Conservation (phyloP, 768 basidiomycete genomes). For the Leccinum barrowsii region DNA sequence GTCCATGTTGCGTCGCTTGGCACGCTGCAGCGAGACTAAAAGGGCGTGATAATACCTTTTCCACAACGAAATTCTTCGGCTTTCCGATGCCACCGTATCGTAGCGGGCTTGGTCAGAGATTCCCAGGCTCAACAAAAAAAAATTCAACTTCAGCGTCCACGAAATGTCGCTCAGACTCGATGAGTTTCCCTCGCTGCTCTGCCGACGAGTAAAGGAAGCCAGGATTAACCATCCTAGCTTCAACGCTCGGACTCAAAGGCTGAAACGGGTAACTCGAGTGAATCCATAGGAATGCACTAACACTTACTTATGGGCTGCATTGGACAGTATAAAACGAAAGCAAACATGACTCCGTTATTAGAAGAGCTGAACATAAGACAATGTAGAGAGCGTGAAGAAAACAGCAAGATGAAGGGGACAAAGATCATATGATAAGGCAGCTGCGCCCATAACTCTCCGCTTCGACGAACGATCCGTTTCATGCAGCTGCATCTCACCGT, state of each 20-base stretch:
- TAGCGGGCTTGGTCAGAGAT: no score
- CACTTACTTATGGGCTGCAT: constrained; percentile 6
- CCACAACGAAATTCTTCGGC: no score
- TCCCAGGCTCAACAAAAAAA: no score
- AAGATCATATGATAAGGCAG: constrained; percentile 15
- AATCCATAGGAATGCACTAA: constrained; percentile 14
- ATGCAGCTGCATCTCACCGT: constrained; percentile 28
- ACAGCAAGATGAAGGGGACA: constrained; percentile 6
- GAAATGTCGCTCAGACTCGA: no score
- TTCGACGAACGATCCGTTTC: constrained; percentile 15
- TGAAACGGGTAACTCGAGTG: not conserved
- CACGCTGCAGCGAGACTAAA: no score
- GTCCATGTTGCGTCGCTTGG: no score
- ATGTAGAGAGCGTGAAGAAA: constrained; percentile 8
- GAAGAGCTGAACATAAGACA: constrained; percentile 12
- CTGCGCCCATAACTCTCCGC: constrained; percentile 17
- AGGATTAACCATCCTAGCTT: not conserved
- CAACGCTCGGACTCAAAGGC: not conserved
- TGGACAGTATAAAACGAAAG: constrained; percentile 16
- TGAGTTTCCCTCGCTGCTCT: no score
- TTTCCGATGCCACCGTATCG: no score
- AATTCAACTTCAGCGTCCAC: no score
- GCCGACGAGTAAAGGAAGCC: no score
- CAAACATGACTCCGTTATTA: constrained; percentile 22
- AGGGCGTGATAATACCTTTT: no score